Base-by-base conservation (phyloP, 352 stramenopile species). In the Phytopythium boreale region DNA sequence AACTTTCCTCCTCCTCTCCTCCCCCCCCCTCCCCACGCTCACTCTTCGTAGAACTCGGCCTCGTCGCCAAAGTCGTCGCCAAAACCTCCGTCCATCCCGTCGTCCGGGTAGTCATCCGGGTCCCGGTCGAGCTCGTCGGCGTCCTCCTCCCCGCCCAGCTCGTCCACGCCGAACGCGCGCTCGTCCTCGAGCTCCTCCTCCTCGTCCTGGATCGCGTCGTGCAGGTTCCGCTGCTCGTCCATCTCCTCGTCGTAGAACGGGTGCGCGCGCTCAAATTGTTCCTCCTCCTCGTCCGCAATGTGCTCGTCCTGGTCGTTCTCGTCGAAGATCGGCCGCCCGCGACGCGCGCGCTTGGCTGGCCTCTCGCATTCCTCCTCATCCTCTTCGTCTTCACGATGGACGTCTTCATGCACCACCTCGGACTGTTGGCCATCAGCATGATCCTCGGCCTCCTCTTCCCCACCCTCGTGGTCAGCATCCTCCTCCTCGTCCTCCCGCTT, bases 301-400 rank as follows among this genome's bases (percentile, higher is more conserved):
- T 37, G 12, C n/a, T 80, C 67, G 5, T 82, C 72, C 37, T 77
- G 71, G 20, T 83, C 74, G 20, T 55, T 75, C 4, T 83, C 71
- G 31, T 75, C 65, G 19, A 81, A 17, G n/a, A 52, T 69, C 11
- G 68, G 43, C 59, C 49, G 70, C 57, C 64, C 62, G 6, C 67
- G 67, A 36, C 71, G 50, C 17, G 57, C 43, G 31, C 53, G 60
- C 22, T 52, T 59, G 22, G 37, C n/a, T 29, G 49, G 34, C 24
- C 29, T 43, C 11, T 71, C 64, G 31, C 64, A 56, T 19, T 72
- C 47, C 0, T 73, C 58, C 31, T 76, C 73, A 14, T 68, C 49
- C 14, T 71, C 61, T 27, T 60, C 41, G 39, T 70, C 49, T 1
- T 49, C 59, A 61, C 59, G 41, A n/a, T 57, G 55, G 37, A 59